Conservation (phyloP, 176 grass and related monocot genomes). For the Pontederia paniculata region DNA sequence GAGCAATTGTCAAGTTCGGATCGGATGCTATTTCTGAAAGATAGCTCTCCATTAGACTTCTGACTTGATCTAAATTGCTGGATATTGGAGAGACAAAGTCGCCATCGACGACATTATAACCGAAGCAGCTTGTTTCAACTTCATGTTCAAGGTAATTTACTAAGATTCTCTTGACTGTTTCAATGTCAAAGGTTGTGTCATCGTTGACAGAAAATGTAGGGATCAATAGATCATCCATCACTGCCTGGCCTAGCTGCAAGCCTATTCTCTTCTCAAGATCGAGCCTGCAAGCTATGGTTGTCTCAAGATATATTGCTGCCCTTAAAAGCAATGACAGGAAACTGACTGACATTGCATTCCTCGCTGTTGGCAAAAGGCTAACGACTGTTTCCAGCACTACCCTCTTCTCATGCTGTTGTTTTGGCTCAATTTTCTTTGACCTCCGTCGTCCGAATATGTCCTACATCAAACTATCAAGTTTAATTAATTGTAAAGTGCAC, state of each 20-base stretch:
- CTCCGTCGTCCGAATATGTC: too few species aligned
- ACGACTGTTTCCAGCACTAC: slow-evolving; percentile 55
- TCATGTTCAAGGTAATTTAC: slow-evolving; percentile 59
- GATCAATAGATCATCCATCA: slow-evolving; percentile 85
- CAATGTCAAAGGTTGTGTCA: slow-evolving; percentile 59
- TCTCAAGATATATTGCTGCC: slow-evolving; percentile 42
- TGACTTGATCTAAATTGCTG: slow-evolving; percentile 58
- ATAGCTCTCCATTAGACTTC: slow-evolving; percentile 86
- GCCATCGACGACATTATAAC: slow-evolving; percentile 56
- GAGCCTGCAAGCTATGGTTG: slow-evolving; percentile 45
- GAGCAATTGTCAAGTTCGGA: slow-evolving; percentile 57
- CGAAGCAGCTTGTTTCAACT: slow-evolving; percentile 27
- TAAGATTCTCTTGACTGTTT: slow-evolving; percentile 69
- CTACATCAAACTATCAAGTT: too few species aligned
- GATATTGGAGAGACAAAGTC: slow-evolving; percentile 54
- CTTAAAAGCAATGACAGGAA: slow-evolving; percentile 83
- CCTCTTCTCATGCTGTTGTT: slow-evolving; percentile 50
- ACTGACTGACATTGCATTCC: slow-evolving; percentile 63
- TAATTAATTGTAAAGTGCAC: too few species aligned
- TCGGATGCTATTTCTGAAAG: slow-evolving; percentile 88
- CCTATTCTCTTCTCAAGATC: slow-evolving; percentile 86
- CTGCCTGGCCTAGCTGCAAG: slow-evolving; percentile 77
- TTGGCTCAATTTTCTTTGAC: slow-evolving; percentile 10
- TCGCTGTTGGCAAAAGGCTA: slow-evolving; percentile 56
- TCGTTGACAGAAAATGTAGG: slow-evolving; percentile 20